Evolutionary conservation across 768 basidiomycete genomes (phyloP).

Genomic region (Leucosporidium creatinivorum): DNA sequence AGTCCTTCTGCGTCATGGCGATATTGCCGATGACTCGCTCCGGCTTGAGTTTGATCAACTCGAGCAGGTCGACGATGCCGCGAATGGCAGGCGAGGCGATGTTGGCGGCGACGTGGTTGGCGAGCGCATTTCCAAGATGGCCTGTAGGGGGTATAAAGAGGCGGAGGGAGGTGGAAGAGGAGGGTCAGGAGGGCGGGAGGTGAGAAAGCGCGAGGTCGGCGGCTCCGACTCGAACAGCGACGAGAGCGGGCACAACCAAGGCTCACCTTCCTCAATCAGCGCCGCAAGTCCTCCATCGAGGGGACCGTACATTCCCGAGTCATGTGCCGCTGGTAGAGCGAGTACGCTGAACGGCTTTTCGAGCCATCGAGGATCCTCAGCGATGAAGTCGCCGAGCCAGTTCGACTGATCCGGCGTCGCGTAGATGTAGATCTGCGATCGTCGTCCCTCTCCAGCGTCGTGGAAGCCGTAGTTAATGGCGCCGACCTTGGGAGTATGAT

Average conservation of each 20-base stretch:
- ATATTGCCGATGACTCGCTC: slow-evolving; percentile 6
- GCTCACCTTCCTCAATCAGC: background rate
- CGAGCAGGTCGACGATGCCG: background rate
- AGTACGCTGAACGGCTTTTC: background rate
- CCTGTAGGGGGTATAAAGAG: background rate
- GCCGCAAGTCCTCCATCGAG: background rate
- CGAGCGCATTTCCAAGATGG: background rate
- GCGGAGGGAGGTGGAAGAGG: no score
- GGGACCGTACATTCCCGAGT: background rate
- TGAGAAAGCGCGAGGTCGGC: no score
- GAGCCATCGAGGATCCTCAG: background rate
- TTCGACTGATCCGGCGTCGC: background rate
- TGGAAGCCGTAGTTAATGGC: background rate
- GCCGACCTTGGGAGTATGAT: background rate
- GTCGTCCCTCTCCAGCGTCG: slow-evolving; percentile 1
- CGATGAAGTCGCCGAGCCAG: slow-evolving; percentile 2
- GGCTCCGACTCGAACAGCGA: no score
- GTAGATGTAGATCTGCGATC: slow-evolving; percentile 4
- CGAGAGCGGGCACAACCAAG: no score
- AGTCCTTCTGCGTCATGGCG: slow-evolving; percentile 5
- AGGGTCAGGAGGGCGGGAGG: no score
- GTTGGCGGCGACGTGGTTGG: background rate
- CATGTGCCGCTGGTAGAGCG: slow-evolving; percentile 1
- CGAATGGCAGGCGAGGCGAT: background rate
- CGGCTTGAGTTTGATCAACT: background rate